phyloP scores from a whole-genome alignment of 306 rosid species.

The Myrica gale region DNA sequence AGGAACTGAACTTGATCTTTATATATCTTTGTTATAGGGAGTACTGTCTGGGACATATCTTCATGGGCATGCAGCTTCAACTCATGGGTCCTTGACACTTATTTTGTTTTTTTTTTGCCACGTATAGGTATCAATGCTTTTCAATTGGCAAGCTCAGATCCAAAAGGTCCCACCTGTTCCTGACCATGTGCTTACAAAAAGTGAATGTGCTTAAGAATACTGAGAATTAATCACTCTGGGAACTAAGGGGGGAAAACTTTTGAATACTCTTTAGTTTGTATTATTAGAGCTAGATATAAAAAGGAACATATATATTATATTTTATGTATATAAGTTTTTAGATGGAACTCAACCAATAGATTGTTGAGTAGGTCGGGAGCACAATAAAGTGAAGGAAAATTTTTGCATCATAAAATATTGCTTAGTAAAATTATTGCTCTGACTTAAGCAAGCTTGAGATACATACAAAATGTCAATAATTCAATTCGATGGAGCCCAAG shows the following conservation, averaged over 20 bases:
- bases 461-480: neutral
- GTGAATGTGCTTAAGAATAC: neutral
- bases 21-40: constrained; percentile 38
- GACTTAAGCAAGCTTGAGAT: too few relatives aligned
- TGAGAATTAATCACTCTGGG: neutral
- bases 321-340: too few relatives aligned
- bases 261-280: too few relatives aligned
- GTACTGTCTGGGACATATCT: constrained; percentile 46
- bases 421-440: too few relatives aligned
- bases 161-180: neutral
- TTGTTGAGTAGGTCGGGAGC: too few relatives aligned
- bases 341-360: too few relatives aligned
- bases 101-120: constrained; percentile 15
- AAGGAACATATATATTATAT: too few relatives aligned
- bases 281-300: too few relatives aligned
- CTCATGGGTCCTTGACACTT: constrained; percentile 42
- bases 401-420: too few relatives aligned
- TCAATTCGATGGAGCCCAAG: neutral
- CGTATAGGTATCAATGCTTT: constrained; percentile 5
- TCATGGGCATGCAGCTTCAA: constrained; percentile 55
- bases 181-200: neutral
- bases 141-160: neutral
- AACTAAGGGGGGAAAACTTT: neutral
- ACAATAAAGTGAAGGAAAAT: too few relatives aligned
- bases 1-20: constrained; percentile 44